Conservation (phyloP, 169 alveolate species). For the Perkinsus chesapeaki region DNA sequence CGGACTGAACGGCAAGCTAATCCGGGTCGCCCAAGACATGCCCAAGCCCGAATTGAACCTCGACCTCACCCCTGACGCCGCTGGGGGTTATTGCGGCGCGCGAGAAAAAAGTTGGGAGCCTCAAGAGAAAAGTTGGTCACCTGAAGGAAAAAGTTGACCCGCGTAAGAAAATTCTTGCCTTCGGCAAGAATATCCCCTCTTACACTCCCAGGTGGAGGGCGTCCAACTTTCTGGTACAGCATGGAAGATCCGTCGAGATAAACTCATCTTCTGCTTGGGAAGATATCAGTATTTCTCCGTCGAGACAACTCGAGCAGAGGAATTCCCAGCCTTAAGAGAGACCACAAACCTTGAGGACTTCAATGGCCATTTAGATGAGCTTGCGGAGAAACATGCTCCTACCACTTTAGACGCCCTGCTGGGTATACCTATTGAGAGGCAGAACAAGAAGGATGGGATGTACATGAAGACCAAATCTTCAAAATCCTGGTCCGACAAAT, state of each 20-base stretch:
- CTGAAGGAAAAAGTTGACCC: too few relatives aligned
- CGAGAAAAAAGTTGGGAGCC: too few relatives aligned
- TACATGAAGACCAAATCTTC: background rate
- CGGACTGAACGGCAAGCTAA: too few relatives aligned
- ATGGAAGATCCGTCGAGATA: background rate
- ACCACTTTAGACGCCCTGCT: background rate
- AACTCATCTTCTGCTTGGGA: background rate
- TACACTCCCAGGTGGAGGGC: background rate
- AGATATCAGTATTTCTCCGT: background rate
- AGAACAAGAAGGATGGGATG: background rate
- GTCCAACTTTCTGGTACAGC: background rate
- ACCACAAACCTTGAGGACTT: background rate
- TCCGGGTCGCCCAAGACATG: too few relatives aligned
- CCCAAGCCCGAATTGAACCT: too few relatives aligned
- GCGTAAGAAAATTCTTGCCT: too few relatives aligned
- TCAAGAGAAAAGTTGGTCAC: too few relatives aligned
- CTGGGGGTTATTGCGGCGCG: too few relatives aligned
- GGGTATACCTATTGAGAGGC: background rate
- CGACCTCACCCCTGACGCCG: too few relatives aligned
- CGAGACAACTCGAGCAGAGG: background rate
- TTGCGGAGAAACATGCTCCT: background rate
- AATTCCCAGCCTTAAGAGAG: background rate
- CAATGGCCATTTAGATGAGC: background rate
- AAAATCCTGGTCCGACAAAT: background rate
- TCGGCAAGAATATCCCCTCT: background rate